A percentile compares a stretch with the other conserved stretches of the same genome.
These are phyloP conservation scores for Toxoplasma gondii DNA, from an alignment of 169 alveolate genomes.

Conservation along the genomic window DNA sequence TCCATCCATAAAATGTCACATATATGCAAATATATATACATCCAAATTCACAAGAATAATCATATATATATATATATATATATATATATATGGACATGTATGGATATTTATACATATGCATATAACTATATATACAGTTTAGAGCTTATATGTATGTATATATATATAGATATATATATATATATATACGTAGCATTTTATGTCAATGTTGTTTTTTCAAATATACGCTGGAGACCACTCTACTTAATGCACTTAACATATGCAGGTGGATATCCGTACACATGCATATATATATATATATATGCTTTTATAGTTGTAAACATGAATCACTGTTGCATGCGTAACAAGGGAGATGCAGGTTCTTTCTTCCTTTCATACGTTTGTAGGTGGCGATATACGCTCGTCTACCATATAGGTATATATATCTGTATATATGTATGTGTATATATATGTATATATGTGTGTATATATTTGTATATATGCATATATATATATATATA, in stretches of 20 bases:
- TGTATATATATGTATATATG: background rate
- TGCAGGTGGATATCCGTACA: background rate
- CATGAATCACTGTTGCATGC: background rate
- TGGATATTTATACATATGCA: background rate
- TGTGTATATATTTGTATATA: background rate
- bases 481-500: background rate
- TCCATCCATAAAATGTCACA: background rate
- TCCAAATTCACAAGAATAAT: no score
- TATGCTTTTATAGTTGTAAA: background rate
- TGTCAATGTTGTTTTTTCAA: background rate
- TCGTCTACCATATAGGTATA: background rate
- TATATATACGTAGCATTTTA: background rate
- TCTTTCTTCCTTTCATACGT: no score
- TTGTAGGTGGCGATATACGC: no score
- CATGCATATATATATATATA: background rate
- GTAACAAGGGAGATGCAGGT: no score
- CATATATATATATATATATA: no score
- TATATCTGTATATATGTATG: background rate
- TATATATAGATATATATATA: background rate
- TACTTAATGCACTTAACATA: no score
- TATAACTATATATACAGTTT: background rate
- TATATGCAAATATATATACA: background rate
- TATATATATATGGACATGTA: background rate
- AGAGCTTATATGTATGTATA: no score
- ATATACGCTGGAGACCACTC: no score